Evolutionary conservation across 306 rosid species (phyloP).

Genomic region (Cotoneaster glaucophyllus): DNA sequence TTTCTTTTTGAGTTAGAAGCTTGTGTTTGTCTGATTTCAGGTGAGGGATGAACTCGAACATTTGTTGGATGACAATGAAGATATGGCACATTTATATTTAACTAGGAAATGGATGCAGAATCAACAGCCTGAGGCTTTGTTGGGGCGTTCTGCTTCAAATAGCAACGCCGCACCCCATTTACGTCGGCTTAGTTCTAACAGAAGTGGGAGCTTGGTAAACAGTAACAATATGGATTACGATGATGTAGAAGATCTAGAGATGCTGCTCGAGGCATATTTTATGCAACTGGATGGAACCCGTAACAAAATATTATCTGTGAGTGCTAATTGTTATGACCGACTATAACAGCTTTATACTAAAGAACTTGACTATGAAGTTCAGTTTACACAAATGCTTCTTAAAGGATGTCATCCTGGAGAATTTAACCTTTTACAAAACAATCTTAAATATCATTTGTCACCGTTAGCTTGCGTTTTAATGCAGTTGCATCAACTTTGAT

Average conservation of each 20-base stretch:
- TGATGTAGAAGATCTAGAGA: constrained; percentile 92
- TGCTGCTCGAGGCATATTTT: constrained; percentile 98
- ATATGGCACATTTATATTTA: constrained; percentile 90
- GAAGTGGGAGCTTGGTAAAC: constrained; percentile 65
- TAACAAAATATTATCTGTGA: constrained; percentile 93
- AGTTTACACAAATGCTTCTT: background rate
- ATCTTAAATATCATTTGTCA: background rate
- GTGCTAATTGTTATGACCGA: constrained; percentile 19
- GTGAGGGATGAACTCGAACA: constrained; percentile 96
- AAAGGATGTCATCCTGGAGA: background rate
- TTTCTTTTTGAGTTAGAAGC: background rate
- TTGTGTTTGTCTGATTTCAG: constrained; percentile 42
- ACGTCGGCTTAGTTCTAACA: constrained; percentile 50
- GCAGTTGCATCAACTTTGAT: background rate
- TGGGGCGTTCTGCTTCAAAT: constrained; percentile 46
- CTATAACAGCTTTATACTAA: background rate
- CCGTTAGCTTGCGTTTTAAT: no score
- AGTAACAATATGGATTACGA: constrained; percentile 53
- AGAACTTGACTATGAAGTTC: background rate
- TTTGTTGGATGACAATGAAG: constrained; percentile 89
- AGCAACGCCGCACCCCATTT: constrained; percentile 33
- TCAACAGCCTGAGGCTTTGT: constrained; percentile 63
- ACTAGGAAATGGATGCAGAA: constrained; percentile 82
- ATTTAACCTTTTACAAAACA: background rate
- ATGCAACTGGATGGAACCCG: constrained; percentile 98